These are phyloP conservation scores for Phytopythium oedochilum DNA, from an alignment of 352 stramenopile genomes.

Conservation along the genomic window DNA sequence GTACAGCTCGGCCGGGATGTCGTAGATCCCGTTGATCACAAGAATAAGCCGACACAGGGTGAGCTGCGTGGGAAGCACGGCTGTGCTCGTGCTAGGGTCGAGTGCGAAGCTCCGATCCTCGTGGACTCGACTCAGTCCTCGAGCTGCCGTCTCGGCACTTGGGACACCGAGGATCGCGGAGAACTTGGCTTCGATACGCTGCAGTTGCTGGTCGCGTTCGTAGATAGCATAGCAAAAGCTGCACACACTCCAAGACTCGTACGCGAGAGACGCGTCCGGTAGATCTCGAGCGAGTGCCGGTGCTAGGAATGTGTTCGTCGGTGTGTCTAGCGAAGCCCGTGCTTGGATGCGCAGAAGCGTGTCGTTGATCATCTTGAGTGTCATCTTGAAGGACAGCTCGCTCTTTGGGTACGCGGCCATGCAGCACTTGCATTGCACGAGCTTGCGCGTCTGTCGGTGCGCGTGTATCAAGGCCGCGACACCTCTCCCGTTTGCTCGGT, in stretches of 20 bases:
- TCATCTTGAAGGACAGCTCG: slow-evolving; percentile 87
- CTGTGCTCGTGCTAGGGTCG: slow-evolving; percentile 35
- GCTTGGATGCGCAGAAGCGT: slow-evolving; percentile 66
- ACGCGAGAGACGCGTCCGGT: slow-evolving; percentile 52
- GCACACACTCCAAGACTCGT: slow-evolving; percentile 83
- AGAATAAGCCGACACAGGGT: slow-evolving; percentile 76
- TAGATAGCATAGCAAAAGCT: slow-evolving; percentile 85
- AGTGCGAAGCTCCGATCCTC: slow-evolving; percentile 31
- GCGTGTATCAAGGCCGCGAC: slow-evolving; percentile 16
- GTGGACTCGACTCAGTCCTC: slow-evolving; percentile 44
- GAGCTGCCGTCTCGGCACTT: slow-evolving; percentile 12
- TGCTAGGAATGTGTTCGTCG: slow-evolving; percentile 41
- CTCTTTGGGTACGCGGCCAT: slow-evolving; percentile 59
- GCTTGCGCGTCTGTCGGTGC: slow-evolving; percentile 63
- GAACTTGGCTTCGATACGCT: slow-evolving; percentile 65
- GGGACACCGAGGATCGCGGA: slow-evolving; percentile 40
- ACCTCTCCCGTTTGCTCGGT: slow-evolving; percentile 9
- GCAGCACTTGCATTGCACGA: slow-evolving; percentile 80
- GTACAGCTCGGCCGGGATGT: slow-evolving; percentile 72
- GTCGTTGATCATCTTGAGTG: slow-evolving; percentile 84
- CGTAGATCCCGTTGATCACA: slow-evolving; percentile 79
- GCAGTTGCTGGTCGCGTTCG: slow-evolving; percentile 74
- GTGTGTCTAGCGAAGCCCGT: slow-evolving; percentile 36
- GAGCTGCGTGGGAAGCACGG: slow-evolving; percentile 51
- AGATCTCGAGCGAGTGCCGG: slow-evolving; percentile 36